A percentile compares a stretch with the other conserved stretches of the same genome.
phyloP scores from a whole-genome alignment of 345 rosid genomes.

The Raphanus sativus region DNA sequence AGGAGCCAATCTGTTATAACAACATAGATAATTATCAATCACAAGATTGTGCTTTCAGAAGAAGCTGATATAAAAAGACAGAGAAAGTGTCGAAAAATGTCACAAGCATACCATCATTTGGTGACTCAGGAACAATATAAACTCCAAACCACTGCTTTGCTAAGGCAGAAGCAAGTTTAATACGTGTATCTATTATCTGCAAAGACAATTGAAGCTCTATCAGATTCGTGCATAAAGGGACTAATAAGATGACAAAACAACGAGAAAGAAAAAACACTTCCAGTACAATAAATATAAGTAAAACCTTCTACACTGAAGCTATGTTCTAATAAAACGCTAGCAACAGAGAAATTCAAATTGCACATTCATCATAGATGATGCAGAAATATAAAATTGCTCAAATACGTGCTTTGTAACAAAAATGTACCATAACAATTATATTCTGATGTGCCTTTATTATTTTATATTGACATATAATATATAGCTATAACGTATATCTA shows the following conservation, averaged over 20 bases:
- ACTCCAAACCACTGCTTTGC: constrained; percentile 99
- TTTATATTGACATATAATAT: constrained; percentile 12
- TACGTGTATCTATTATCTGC: constrained; percentile 87
- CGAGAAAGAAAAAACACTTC: not conserved
- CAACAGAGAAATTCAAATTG: constrained; percentile 15
- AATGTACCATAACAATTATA: not conserved
- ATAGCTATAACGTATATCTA: not conserved
- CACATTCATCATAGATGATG: not conserved
- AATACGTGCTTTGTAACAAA: not conserved
- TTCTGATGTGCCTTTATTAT: not conserved
- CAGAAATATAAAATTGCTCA: constrained; percentile 6
- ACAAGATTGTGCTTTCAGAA: constrained; percentile 19
- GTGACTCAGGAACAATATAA: constrained; percentile 72
- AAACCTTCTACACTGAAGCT: constrained; percentile 18
- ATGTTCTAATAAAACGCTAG: constrained; percentile 8
- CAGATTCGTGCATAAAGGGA: constrained; percentile 24
- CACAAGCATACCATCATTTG: constrained; percentile 76
- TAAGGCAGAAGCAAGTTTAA: constrained; percentile 84
- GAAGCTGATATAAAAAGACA: constrained; percentile 10
- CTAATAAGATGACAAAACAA: constrained; percentile 21
- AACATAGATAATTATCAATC: constrained; percentile 15
- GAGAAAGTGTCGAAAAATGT: constrained; percentile 20
- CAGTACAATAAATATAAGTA: not conserved
- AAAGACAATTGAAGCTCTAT: constrained; percentile 34
- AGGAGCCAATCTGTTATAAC: constrained; percentile 80